Evolutionary conservation across 169 alveolate genomes (phyloP).

Genomic region (Babesia ovis): DNA sequence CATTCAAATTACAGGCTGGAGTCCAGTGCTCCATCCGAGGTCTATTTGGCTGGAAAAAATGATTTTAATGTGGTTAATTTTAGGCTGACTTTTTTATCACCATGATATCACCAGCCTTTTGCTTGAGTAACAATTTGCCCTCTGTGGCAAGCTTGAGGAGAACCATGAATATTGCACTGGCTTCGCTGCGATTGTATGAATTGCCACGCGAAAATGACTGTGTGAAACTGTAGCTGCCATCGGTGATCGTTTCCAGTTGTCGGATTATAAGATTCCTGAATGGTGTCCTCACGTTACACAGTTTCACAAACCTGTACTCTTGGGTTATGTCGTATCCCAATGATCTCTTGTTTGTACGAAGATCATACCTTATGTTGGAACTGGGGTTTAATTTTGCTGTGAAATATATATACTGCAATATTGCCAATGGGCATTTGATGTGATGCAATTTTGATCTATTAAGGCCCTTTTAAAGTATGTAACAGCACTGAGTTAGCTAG

Average conservation of each 20-base stretch:
- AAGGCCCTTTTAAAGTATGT: no score
- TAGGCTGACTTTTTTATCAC: background rate
- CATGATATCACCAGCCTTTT: constrained; percentile 13
- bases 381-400: background rate
- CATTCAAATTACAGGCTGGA: no score
- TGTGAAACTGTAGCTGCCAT: background rate
- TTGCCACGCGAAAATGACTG: background rate
- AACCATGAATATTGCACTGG: constrained; percentile 14
- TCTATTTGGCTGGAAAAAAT: no score
- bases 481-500: no score
- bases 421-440: no score
- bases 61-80: no score
- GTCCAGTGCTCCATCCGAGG: no score
- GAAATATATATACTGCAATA: background rate
- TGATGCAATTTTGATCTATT: no score
- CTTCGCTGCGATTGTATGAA: background rate
- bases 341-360: constrained; percentile 2
- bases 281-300: background rate
- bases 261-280: background rate
- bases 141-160: constrained; percentile 30
- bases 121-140: background rate
- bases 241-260: background rate
- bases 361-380: background rate
- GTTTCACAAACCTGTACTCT: background rate
- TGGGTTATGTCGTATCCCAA: background rate